These are phyloP conservation scores for Rhodamnia argentea DNA, from an alignment of 345 rosid genomes.

Conservation along the genomic window DNA sequence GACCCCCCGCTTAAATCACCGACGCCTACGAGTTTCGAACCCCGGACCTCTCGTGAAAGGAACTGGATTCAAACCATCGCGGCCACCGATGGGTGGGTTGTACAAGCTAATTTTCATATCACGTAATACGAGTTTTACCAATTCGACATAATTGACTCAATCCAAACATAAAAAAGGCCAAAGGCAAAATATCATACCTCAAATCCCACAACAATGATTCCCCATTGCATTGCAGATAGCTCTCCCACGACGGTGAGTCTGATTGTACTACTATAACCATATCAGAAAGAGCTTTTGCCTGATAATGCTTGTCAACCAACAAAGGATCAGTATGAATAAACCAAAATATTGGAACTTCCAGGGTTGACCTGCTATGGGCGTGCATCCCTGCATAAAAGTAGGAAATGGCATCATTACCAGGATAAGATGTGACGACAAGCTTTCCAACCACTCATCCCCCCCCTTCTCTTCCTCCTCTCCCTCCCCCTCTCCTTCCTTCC, in stretches of 20 bases:
- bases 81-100: too few relatives aligned
- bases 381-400: constrained; percentile 55
- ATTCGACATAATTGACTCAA: neutral
- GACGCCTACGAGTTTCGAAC: too few relatives aligned
- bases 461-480: too few relatives aligned
- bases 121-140: neutral
- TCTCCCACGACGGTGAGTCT: constrained; percentile 88
- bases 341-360: constrained; percentile 98
- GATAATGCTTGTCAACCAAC: constrained; percentile 88
- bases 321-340: constrained; percentile 78
- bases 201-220: constrained; percentile 84
- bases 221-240: constrained; percentile 96
- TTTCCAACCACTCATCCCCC: too few relatives aligned
- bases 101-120: neutral
- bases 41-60: too few relatives aligned
- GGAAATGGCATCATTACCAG: neutral
- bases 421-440: neutral
- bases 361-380: constrained; percentile 84
- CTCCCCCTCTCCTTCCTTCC: accelerated
- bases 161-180: neutral
- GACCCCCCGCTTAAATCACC: too few relatives aligned
- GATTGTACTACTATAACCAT: constrained; percentile 95
- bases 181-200: constrained; percentile 32
- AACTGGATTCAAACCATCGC: too few relatives aligned
- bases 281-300: constrained; percentile 89